These are phyloP conservation scores for Aspergillus tubingensis DNA, from an alignment of 2,329 filamentous ascomycete species.

Conservation along the genomic window DNA sequence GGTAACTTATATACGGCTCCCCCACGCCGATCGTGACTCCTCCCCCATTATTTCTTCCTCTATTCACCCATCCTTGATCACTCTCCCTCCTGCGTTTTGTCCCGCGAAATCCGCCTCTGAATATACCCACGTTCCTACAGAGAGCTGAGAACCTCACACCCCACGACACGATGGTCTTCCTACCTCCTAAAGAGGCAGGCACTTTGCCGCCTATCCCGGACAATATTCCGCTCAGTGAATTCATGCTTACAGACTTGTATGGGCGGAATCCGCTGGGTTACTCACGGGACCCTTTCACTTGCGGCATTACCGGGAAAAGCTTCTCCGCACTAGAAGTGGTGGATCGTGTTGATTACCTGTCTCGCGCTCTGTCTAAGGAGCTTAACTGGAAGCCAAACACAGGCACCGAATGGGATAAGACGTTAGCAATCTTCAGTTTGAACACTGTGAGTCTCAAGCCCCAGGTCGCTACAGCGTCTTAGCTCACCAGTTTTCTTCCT, in stretches of 20 bases:
- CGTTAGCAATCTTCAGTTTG: constrained; percentile 73
- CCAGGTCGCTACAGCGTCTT: neutral
- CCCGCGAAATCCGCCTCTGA: neutral
- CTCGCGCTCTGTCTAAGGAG: constrained; percentile 68
- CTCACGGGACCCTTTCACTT: constrained; percentile 73
- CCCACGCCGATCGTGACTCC: neutral
- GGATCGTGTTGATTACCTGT: constrained; percentile 66
- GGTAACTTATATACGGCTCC: neutral
- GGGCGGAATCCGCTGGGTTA: constrained; percentile 65
- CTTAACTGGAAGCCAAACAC: constrained; percentile 70
- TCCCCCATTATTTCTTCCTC: neutral
- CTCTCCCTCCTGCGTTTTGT: neutral
- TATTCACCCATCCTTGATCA: neutral
- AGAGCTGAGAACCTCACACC: neutral
- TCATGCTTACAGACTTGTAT: constrained; percentile 72
- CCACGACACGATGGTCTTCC: constrained; percentile 49
- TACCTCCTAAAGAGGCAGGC: constrained; percentile 42
- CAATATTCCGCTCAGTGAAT: constrained; percentile 71
- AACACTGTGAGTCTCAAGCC: constrained; percentile 64
- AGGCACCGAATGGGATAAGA: constrained; percentile 79
- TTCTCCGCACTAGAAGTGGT: constrained; percentile 66
- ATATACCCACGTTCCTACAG: neutral
- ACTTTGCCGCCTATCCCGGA: constrained; percentile 64
- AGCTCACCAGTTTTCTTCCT: neutral
- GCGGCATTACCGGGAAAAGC: constrained; percentile 69